phyloP scores from a whole-genome alignment of 108 stramenopile genomes.

The Skeletonema costatum region DNA sequence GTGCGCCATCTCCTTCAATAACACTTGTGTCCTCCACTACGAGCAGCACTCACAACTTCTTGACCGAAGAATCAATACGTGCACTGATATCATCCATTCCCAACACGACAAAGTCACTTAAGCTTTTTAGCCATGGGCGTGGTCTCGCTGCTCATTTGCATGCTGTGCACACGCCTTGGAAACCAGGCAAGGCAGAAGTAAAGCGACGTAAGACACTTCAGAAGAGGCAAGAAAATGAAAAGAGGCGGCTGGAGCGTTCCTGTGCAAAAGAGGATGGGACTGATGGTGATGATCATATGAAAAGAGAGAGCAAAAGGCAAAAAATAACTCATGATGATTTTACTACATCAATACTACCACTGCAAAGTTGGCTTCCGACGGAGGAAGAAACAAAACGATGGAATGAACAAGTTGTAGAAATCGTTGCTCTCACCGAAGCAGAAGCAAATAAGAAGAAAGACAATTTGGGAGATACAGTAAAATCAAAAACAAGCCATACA shows the following conservation, averaged over 20 bases:
- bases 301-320: conserved; percentile 14
- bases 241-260: background rate
- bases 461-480: background rate
- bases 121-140: conserved; percentile 67
- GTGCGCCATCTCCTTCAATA: background rate
- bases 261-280: background rate
- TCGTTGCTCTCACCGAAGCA: conserved; percentile 56
- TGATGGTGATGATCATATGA: background rate
- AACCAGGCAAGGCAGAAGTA: conserved; percentile 62
- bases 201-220: conserved; percentile 40
- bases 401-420: conserved; percentile 61
- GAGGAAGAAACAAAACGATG: conserved; percentile 63
- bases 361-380: conserved; percentile 55
- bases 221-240: conserved; percentile 34
- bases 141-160: conserved; percentile 82
- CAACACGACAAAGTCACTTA: conserved; percentile 26
- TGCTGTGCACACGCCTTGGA: conserved; percentile 88
- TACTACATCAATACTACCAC: background rate
- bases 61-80: conserved; percentile 6
- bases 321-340: conserved; percentile 8
- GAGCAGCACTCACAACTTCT: background rate
- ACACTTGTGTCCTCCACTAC: background rate
- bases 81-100: conserved; percentile 2
- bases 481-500: background rate
- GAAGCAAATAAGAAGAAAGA: conserved; percentile 24